Base-by-base conservation (phyloP, 306 rosid species). In the Canavalia ensiformis region DNA sequence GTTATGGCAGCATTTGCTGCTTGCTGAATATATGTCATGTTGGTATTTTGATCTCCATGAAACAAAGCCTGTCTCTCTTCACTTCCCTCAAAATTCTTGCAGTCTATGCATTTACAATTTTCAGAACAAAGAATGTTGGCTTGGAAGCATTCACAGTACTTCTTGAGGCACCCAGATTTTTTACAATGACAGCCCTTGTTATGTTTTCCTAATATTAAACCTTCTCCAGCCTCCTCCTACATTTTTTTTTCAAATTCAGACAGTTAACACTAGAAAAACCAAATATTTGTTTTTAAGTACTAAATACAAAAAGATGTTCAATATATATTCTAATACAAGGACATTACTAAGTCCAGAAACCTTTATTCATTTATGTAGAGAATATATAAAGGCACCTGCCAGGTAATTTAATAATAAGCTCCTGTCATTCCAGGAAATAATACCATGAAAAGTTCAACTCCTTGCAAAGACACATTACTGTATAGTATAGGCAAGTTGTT, bases 1-100 rank as follows among this genome's bases (percentile, higher is more conserved):
- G 99, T 96, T 81, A 96, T 93, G 85, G 98, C 97, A 86, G 99
- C 99, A 90, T 96, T 96, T 68, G 99, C 99, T 47, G 97, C 97
- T 86, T 93, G 98, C 86, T 96, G 99, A 90, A 96, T 85, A 87
- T 81, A 85, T 44, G 88, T 87, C 55, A 93, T 90, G 91, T 87
- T 95, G 91, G 85, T 90, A 77, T 88, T 92, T 86, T 94, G 97
- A 74, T 96, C 98, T 74, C 98, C 98, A 74, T 93, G 97, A 83
- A 90, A 92, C 84, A 96, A 76, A 74, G 99, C 99, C 74, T 93
- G 99, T 74, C 99, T 91, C 89, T 96, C 99, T 90, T 93, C 99
- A 88, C 99, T 96, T 82, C 99, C 99, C 87, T 96, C 99, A 88
- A 89, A 96, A 80, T 96, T 96, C 86, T 96, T 96, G 93, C 99